A percentile compares a stretch with the other conserved stretches of the same genome.
Conservation (phyloP, 2,329 filamentous ascomycete species). For the Sporothrix protearum region DNA sequence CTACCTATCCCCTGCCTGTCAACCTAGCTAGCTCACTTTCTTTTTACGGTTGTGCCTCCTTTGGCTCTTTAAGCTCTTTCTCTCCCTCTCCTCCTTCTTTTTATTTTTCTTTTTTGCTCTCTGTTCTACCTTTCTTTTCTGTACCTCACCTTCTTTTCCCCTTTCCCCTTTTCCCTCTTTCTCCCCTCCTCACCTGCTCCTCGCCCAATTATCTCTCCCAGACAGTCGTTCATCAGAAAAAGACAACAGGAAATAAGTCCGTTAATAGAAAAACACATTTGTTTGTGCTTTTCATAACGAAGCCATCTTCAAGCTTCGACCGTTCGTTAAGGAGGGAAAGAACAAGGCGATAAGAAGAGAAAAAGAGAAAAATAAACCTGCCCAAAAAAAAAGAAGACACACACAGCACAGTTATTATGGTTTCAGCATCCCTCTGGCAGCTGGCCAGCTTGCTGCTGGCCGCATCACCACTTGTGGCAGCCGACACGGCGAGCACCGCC, state of each 20-base stretch:
- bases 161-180: neutral
- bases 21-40: neutral
- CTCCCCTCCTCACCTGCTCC: neutral
- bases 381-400: neutral
- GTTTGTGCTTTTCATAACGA: constrained; percentile 1
- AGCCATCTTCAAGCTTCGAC: neutral
- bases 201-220: neutral
- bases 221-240: constrained; percentile 13
- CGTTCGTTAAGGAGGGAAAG: neutral
- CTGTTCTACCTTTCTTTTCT: neutral
- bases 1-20: neutral
- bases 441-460: constrained; percentile 17
- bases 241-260: neutral
- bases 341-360: too few species aligned
- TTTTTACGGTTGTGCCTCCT: neutral
- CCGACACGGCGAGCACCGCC: neutral
- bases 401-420: neutral
- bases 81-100: neutral
- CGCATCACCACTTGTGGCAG: neutral
- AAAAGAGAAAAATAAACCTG: neutral
- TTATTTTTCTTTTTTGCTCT: neutral
- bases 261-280: constrained; percentile 18
- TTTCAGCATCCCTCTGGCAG: constrained; percentile 7
- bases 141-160: neutral
- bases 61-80: neutral